Conservation (phyloP, 2,329 filamentous ascomycete species). For the Penicillium sp. region DNA sequence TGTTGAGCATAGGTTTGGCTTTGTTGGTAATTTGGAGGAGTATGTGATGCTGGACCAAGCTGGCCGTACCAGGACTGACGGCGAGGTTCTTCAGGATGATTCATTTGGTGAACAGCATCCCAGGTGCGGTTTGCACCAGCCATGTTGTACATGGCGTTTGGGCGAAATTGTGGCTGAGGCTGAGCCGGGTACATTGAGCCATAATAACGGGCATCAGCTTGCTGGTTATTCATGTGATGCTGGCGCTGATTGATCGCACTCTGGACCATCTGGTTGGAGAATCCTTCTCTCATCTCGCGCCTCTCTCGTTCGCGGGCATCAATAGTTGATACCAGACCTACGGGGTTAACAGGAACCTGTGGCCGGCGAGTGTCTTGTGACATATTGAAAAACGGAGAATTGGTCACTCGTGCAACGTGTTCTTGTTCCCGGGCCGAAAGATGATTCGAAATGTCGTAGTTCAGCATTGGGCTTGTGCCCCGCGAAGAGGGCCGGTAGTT, state of each 20-base stretch:
- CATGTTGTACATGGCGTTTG: slow-evolving; percentile 36
- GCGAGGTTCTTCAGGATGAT: slow-evolving; percentile 32
- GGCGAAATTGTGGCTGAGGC: slow-evolving; percentile 14
- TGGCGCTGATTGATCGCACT: slow-evolving; percentile 70
- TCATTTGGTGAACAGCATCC: slow-evolving; percentile 37
- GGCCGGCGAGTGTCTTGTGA: slow-evolving; percentile 54
- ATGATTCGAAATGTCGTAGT: slow-evolving; percentile 55
- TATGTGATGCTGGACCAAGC: slow-evolving; percentile 24
- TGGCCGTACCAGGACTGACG: slow-evolving; percentile 36
- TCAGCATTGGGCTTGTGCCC: slow-evolving; percentile 55
- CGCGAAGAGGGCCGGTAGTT: slow-evolving; percentile 52
- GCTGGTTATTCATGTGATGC: slow-evolving; percentile 43
- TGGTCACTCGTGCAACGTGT: slow-evolving; percentile 79
- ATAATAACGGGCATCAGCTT: slow-evolving; percentile 15
- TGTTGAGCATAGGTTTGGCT: slow-evolving; percentile 29
- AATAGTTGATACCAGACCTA: slow-evolving; percentile 74
- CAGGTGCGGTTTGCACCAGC: slow-evolving; percentile 38
- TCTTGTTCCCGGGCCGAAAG: slow-evolving; percentile 88
- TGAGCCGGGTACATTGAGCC: slow-evolving; percentile 19
- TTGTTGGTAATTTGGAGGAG: slow-evolving; percentile 27
- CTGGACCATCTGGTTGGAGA: slow-evolving; percentile 70
- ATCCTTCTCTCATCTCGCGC: slow-evolving; percentile 66
- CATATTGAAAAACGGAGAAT: slow-evolving; percentile 72
- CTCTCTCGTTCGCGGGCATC: slow-evolving; percentile 78
- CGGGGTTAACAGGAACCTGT: slow-evolving; percentile 50